Evolutionary conservation across 305 asterid genomes (phyloP), one percentile per base, ranked within the genome.

Genomic region (Plantago lanceolata): DNA sequence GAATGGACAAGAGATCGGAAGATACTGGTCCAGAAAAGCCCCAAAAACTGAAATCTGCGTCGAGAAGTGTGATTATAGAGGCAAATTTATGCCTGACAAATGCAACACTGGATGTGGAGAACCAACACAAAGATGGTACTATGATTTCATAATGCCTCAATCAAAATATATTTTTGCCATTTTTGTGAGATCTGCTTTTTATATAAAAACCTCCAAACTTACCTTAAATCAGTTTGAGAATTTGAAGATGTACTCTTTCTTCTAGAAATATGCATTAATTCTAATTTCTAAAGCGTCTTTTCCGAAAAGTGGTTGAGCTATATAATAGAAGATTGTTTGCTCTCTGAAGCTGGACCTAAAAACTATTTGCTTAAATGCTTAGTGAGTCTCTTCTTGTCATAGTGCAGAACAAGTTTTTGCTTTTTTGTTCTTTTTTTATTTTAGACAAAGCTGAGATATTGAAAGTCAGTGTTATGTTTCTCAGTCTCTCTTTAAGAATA

Each of bases 111-210:
- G 84, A 28, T 91, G 97, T 69, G 94, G 92, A 65, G 81, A 91
- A 73, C 85, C 94, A 59, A 80, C 97, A 73, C 97, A 91, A 68
- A 79, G 95, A 83, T 88, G 96, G 97, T 90, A 77, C 73, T 76
- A 44, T 48, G 28, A 29, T 7, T 63, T 16, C 19, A 44, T 59
- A 50, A 55, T 37, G 43, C 68, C 59, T 16, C 48, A 45, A 67
- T 57, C 64, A 60, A 24, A 7, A 48, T 16, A 53, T 45, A 13
- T 37, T 26, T 64, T 20, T 19, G 33, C 26, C 56, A 43, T 52
- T n/a, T 2, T 14, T 59, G 65, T 21, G 37, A 64, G 26, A 64
- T 19, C 1, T 26, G 17, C 37, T 31, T 18, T 21, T 28, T 52
- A 20, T 57, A 57, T n/a, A 35, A 40, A 14, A 28, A 55, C 18